These are phyloP conservation scores for Didymella pinodella DNA, from an alignment of 2,329 filamentous ascomycete genomes.

Conservation along the genomic window DNA sequence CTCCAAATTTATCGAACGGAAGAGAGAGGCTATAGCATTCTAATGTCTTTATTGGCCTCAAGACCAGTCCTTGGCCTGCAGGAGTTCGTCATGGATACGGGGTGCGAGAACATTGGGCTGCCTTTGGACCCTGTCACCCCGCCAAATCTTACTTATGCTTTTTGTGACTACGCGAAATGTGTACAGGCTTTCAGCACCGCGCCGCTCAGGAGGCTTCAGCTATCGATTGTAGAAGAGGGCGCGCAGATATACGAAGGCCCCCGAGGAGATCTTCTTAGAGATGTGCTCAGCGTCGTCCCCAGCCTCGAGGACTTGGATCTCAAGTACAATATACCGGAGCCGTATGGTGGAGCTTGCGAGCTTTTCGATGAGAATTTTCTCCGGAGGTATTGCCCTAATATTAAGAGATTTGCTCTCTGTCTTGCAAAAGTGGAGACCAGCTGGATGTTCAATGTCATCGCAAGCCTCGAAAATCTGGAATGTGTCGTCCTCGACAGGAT, in stretches of 20 bases:
- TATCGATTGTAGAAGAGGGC: slow-evolving; percentile 1
- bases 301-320: slow-evolving; percentile 5
- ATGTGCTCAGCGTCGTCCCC: slow-evolving; percentile 1
- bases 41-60: slow-evolving; percentile 38
- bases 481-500: slow-evolving; percentile 1
- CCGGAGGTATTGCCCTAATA: not conserved
- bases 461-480: not conserved
- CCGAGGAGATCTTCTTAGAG: not conserved
- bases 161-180: slow-evolving; percentile 19
- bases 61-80: slow-evolving; percentile 36
- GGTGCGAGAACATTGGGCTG: slow-evolving; percentile 17
- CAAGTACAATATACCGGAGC: not conserved
- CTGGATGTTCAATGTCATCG: slow-evolving; percentile 1
- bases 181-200: slow-evolving; percentile 1
- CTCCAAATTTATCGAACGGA: slow-evolving; percentile 5
- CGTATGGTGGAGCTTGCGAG: not conserved
- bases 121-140: slow-evolving; percentile 14
- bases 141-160: not conserved
- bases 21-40: slow-evolving; percentile 47
- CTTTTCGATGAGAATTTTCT: not conserved
- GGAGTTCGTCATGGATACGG: slow-evolving; percentile 49
- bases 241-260: not conserved
- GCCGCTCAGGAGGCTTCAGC: slow-evolving; percentile 6
- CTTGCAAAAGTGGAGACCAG: not conserved
- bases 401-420: slow-evolving; percentile 3